Evolutionary conservation across 2,329 filamentous ascomycete species (phyloP).

Genomic region (Verticillium zaregamsianum): DNA sequence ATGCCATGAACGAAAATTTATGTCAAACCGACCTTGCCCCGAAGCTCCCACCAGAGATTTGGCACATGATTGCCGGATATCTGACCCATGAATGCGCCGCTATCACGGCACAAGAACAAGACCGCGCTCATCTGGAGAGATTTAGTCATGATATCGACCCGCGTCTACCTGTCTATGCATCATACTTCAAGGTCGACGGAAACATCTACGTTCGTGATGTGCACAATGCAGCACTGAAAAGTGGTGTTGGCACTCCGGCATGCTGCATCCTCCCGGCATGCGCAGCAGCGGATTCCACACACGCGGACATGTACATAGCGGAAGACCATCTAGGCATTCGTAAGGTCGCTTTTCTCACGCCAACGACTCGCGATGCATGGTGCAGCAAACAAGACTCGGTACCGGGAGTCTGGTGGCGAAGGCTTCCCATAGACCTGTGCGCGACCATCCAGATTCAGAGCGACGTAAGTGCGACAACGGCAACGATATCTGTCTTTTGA

Average conservation of each 20-base stretch:
- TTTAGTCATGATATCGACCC: not conserved
- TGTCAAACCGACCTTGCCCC: not conserved
- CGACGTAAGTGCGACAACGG: not conserved
- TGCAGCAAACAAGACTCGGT: not conserved
- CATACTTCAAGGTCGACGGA: not conserved
- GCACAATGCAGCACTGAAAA: not conserved
- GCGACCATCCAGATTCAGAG: not conserved
- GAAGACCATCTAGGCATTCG: slow-evolving; percentile 1
- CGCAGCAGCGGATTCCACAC: too few species aligned
- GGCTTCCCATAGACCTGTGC: not conserved
- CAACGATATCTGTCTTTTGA: not conserved
- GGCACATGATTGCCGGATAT: not conserved
- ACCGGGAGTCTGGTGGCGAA: not conserved
- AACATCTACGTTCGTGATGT: not conserved
- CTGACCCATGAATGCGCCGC: not conserved
- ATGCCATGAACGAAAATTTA: not conserved
- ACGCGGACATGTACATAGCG: not conserved
- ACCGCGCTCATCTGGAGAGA: not conserved
- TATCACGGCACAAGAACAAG: not conserved
- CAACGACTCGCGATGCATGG: not conserved
- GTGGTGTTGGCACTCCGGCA: not conserved
- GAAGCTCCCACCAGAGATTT: not conserved
- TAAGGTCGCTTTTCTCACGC: not conserved
- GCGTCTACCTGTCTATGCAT: not conserved
- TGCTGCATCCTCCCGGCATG: not conserved